These are phyloP conservation scores for Candida ulmi DNA, from an alignment of 805 yeast species.

Conservation along the genomic window DNA sequence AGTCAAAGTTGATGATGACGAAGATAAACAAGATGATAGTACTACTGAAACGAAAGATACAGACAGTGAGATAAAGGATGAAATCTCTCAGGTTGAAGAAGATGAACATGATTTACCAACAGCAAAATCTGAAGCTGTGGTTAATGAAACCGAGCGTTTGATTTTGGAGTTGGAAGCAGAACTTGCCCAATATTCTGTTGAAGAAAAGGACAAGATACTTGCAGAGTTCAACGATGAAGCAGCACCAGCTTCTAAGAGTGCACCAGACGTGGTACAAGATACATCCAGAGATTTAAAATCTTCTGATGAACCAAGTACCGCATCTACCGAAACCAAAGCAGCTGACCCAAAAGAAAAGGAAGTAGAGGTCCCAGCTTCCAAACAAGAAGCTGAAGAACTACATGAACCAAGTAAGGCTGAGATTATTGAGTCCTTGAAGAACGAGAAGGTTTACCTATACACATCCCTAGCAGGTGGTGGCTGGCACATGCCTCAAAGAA, in stretches of 20 bases:
- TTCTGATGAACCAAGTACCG: not conserved
- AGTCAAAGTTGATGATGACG: too few relatives aligned
- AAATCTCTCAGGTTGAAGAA: too few relatives aligned
- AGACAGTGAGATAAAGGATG: too few relatives aligned
- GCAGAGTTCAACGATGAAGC: not conserved
- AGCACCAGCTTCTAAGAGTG: not conserved
- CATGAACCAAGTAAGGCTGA: constrained; percentile 25
- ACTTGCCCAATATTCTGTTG: constrained; percentile 4
- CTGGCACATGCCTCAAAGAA: constrained; percentile 69
- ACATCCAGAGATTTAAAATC: not conserved
- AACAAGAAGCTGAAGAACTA: constrained; percentile 1
- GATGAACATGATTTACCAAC: too few relatives aligned
- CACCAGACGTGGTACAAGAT: too few relatives aligned
- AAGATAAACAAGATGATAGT: too few relatives aligned
- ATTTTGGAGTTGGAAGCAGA: constrained; percentile 17
- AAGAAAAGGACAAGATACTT: constrained; percentile 1
- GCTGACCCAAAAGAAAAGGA: too few relatives aligned
- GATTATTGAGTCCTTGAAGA: constrained; percentile 21
- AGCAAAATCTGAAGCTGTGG: constrained; percentile 1
- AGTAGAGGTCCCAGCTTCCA: too few relatives aligned
- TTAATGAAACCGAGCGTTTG: constrained; percentile 19
- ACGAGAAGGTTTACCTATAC: constrained; percentile 65
- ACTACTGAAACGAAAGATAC: too few relatives aligned
- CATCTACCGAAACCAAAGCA: too few relatives aligned
- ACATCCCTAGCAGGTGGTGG: constrained; percentile 88